These are phyloP conservation scores for Olyra latifolia DNA, from an alignment of 176 grass and related monocot genomes.

Conservation along the genomic window DNA sequence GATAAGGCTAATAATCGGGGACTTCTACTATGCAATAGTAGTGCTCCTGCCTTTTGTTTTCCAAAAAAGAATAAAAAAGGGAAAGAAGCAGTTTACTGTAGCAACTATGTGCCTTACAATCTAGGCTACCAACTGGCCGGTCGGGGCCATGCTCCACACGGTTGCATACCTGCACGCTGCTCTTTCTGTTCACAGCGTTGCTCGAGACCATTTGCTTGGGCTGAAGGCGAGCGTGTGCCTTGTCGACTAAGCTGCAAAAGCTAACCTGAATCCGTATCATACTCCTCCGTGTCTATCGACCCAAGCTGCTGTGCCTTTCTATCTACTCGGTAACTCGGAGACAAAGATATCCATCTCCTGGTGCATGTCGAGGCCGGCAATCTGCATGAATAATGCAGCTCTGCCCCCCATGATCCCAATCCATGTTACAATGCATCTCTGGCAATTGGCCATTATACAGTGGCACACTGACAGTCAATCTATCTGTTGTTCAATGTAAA, in stretches of 20 bases:
- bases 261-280: conserved; percentile 28
- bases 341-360: conserved; percentile 42
- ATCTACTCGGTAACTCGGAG: conserved; percentile 42
- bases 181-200: background rate
- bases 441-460: background rate
- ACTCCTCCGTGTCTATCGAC: background rate
- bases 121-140: background rate
- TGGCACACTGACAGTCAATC: background rate
- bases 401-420: conserved; percentile 10
- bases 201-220: conserved; percentile 2
- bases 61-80: no score
- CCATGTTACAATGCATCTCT: background rate
- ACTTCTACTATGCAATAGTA: no score
- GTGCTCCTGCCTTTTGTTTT: no score
- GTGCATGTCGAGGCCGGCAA: conserved; percentile 34
- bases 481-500: no score
- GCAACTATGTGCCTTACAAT: background rate
- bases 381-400: background rate
- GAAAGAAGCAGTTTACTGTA: background rate
- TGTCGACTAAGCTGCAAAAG: background rate
- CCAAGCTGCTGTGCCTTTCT: conserved; percentile 19
- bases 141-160: background rate
- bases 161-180: background rate
- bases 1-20: no score
- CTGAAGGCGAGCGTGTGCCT: conserved; percentile 32